Percentiles rank a stretch among this genome's conserved stretches.
These are phyloP conservation scores for Aspergillus chevalieri DNA, from an alignment of 2,329 filamentous ascomycete species.

Conservation along the genomic window DNA sequence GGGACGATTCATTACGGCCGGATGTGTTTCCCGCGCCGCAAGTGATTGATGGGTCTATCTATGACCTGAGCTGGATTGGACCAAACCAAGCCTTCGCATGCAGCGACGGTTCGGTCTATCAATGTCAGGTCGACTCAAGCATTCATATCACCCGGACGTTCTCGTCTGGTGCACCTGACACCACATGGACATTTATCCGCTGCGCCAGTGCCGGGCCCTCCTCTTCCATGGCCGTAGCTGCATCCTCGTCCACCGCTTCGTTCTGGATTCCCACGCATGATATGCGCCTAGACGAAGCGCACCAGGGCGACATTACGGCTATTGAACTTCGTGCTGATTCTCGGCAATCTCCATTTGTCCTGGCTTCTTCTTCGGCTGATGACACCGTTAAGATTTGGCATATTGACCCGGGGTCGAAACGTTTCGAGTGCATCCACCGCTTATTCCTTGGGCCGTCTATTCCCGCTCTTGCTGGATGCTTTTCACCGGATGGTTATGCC, in stretches of 20 bases:
- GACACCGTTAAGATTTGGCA: constrained; percentile 42
- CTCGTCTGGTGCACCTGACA: constrained; percentile 21
- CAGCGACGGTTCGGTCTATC: constrained; percentile 35
- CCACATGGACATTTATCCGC: constrained; percentile 39
- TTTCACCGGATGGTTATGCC: constrained; percentile 44
- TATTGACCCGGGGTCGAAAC: constrained; percentile 32
- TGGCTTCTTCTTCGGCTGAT: constrained; percentile 42
- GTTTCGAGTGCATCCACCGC: constrained; percentile 31
- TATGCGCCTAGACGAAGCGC: constrained; percentile 32
- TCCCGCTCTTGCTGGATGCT: constrained; percentile 38
- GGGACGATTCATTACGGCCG: constrained; percentile 35
- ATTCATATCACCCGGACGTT: constrained; percentile 33
- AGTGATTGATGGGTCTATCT: constrained; percentile 32
- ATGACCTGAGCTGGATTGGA: constrained; percentile 40
- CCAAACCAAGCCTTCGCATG: constrained; percentile 33
- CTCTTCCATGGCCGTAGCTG: constrained; percentile 33
- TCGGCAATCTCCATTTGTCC: constrained; percentile 23
- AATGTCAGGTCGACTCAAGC: constrained; percentile 33
- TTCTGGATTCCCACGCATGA: constrained; percentile 44
- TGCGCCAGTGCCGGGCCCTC: constrained; percentile 23
- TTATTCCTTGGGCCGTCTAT: constrained; percentile 29
- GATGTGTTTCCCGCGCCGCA: constrained; percentile 33
- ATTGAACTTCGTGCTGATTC: constrained; percentile 37
- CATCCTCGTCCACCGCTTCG: constrained; percentile 31
- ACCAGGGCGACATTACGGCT: constrained; percentile 39